phyloP scores from a whole-genome alignment of 257 asterid species.

The Solanum etuberosum region DNA sequence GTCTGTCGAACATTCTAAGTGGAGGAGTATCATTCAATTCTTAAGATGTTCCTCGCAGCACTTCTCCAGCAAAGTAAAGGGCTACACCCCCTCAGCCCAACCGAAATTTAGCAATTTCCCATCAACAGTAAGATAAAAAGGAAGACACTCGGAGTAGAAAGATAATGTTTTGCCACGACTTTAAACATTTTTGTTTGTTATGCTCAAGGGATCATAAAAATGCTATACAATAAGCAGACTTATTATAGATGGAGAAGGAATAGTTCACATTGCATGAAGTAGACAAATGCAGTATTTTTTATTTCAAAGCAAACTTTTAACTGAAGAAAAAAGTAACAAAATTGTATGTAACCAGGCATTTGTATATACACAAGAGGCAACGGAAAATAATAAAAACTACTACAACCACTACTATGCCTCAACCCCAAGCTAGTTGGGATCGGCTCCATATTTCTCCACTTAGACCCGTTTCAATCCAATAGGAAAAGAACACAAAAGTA shows the following conservation, averaged over 20 bases:
- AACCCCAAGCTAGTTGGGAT: neutral
- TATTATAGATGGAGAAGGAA: neutral
- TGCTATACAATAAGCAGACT: neutral
- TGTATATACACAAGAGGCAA: neutral
- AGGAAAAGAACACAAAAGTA: neutral
- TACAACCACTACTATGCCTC: neutral
- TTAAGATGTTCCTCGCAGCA: neutral
- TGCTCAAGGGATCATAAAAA: neutral
- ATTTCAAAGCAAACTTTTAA: neutral
- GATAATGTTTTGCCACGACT: neutral
- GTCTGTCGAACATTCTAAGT: neutral
- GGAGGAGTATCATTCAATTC: neutral
- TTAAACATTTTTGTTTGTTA: neutral
- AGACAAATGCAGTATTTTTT: neutral
- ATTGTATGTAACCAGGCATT: neutral
- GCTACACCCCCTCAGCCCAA: neutral
- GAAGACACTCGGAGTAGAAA: neutral
- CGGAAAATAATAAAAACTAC: neutral
- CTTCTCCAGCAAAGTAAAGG: neutral
- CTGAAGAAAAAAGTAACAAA: neutral
- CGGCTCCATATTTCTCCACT: neutral
- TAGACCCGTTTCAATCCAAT: neutral
- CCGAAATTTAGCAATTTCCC: neutral
- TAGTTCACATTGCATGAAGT: neutral
- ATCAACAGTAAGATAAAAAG: neutral